phyloP scores from a whole-genome alignment of 2,329 filamentous ascomycete species.

The Apiospora pterosperma region DNA sequence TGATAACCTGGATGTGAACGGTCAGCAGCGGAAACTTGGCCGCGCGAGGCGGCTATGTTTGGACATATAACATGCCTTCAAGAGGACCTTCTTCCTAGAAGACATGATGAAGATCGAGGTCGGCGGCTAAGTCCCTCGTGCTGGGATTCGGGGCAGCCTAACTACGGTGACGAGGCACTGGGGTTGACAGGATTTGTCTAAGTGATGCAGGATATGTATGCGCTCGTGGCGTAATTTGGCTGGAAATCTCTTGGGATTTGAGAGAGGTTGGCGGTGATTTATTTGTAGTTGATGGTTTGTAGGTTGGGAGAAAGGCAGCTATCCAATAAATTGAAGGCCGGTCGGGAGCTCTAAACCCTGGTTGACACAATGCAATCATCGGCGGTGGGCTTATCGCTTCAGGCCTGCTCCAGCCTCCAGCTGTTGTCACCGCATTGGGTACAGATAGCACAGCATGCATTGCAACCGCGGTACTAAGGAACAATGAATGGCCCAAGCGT shows the following conservation, averaged over 20 bases:
- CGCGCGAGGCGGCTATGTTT: too few relatives aligned
- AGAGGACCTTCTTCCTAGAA: conserved; percentile 83
- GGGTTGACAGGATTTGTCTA: neutral
- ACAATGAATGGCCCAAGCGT: neutral
- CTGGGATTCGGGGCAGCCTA: neutral
- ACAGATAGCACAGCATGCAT: neutral
- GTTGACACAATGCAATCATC: neutral
- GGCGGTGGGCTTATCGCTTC: neutral
- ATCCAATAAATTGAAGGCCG: neutral
- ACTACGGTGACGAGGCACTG: neutral
- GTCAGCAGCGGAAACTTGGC: neutral
- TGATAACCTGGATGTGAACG: conserved; percentile 73
- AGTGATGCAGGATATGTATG: neutral
- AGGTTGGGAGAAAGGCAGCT: neutral
- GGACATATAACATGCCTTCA: conserved; percentile 62
- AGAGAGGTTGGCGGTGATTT: neutral
- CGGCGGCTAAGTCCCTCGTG: conserved; percentile 3
- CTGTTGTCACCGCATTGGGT: neutral
- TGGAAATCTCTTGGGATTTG: neutral
- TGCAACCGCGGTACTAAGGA: neutral
- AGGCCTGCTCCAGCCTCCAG: neutral
- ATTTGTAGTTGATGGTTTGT: neutral
- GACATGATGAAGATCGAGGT: conserved; percentile 53
- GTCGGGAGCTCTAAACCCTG: neutral
- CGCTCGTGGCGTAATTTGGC: neutral